Conservation (phyloP, 2,329 filamentous ascomycete species). For the Exophiala phaeomuriformis region DNA sequence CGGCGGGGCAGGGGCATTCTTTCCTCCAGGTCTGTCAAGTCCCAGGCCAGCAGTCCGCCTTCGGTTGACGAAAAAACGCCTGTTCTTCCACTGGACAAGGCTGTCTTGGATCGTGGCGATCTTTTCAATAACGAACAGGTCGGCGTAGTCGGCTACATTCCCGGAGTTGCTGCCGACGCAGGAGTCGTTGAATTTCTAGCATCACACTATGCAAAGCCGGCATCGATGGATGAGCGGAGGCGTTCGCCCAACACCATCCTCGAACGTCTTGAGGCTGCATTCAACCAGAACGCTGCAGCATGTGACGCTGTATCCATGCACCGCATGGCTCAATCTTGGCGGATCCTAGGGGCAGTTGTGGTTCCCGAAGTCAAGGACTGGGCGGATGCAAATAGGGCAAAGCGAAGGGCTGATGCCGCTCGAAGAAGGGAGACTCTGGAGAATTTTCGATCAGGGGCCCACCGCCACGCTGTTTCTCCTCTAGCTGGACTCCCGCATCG, state of each 20-base stretch:
- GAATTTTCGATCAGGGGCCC: conserved; percentile 11
- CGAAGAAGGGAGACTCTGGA: conserved; percentile 14
- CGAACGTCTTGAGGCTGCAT: conserved; percentile 36
- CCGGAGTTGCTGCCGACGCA: conserved; percentile 40
- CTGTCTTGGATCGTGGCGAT: conserved; percentile 34
- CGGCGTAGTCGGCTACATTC: conserved; percentile 44
- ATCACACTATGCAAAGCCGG: conserved; percentile 37
- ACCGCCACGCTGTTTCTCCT: conserved; percentile 10
- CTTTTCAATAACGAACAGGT: conserved; percentile 36
- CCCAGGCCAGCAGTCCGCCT: conserved; percentile 49
- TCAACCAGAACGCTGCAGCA: conserved; percentile 49
- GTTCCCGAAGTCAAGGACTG: conserved; percentile 43
- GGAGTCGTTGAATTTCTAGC: conserved; percentile 39
- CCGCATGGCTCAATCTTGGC: conserved; percentile 53
- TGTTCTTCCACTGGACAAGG: conserved; percentile 47
- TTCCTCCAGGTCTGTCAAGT: conserved; percentile 46
- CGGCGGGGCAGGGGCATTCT: conserved; percentile 42
- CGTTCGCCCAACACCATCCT: conserved; percentile 28
- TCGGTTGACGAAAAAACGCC: conserved; percentile 40
- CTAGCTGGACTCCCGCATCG: conserved; percentile 15
- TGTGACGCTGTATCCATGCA: conserved; percentile 46
- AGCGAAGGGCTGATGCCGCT: conserved; percentile 29
- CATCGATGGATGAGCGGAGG: conserved; percentile 29
- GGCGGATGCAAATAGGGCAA: conserved; percentile 32
- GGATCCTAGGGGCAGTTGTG: conserved; percentile 47